Base-by-base conservation (phyloP, 2,329 filamentous ascomycete genomes). In the Aspergillus sp. region DNA sequence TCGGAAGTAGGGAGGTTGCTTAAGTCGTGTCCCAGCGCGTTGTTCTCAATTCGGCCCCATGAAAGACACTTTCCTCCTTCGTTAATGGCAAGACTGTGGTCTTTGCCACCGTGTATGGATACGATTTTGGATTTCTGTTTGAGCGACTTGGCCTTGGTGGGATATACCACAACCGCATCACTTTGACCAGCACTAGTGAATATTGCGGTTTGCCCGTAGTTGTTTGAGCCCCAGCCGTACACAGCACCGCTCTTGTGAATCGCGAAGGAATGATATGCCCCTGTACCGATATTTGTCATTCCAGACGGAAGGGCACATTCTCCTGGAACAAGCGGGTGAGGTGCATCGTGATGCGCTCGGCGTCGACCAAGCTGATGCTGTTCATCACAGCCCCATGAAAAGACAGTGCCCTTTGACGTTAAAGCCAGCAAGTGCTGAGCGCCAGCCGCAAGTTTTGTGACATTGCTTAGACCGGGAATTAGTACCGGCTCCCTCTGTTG, bases 221-320 rank as follows among this genome's bases (percentile, higher is more conserved):
- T 90, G 79, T 95, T 95, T 13, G 90, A 80, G 15, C 90, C 90
- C 89, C 90, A 95, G 0, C 85, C 83, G 75, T 85, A 92, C 36
- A 72, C 67, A 32, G 68, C 69, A 22, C 78, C 77, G 11, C 68
- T 55, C 0, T 65, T 66, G 57, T 73, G 71, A 41, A 81, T 75
- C 42, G 79, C 79, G 18, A 80, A 76, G 1, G 78, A 78, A 61
- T 80, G 78, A 66, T 81, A 80, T 2, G 51, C 36, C 2, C 70
- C 70, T 26, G 62, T 63, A 18, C 63, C 64, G 45, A 72, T 64
- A 18, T 64, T 60, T 47, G 87, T 81, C 57, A 78, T 76, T 61
- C 80, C 78, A 63, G 78, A 78, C 34, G 81, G 79, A 32, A 85
- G 78, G 42, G 82, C 81, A 24, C 58, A 79, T 62, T 79, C 77